These are phyloP conservation scores for Paraleonurus japonicus DNA, from an alignment of 257 asterid species.

Conservation along the genomic window DNA sequence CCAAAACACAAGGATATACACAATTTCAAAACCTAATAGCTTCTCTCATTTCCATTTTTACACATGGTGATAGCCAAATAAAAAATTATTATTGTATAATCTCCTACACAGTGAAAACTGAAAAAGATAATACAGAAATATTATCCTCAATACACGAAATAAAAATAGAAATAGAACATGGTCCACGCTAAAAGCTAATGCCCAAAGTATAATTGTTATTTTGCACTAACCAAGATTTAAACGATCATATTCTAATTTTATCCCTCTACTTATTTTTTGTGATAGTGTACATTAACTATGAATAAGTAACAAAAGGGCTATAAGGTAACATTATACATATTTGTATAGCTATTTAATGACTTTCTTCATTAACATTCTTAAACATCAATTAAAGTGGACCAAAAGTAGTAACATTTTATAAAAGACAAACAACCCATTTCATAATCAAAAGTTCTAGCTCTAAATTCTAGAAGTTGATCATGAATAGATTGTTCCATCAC, in stretches of 20 bases:
- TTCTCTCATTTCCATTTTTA: constrained; percentile 13
- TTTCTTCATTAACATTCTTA: too few species aligned
- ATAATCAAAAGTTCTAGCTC: not conserved
- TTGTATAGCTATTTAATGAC: too few species aligned
- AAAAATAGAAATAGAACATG: not conserved
- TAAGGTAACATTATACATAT: too few species aligned
- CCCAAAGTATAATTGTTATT: not conserved
- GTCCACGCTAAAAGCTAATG: not conserved
- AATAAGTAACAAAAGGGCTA: too few species aligned
- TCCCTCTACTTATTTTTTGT: too few species aligned
- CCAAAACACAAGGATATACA: not conserved
- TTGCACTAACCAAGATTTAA: too few species aligned
- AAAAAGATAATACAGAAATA: not conserved
- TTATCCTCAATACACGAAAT: not conserved
- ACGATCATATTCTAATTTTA: too few species aligned
- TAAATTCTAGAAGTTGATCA: not conserved
- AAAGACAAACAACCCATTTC: constrained; percentile 10
- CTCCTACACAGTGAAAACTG: not conserved
- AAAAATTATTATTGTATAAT: not conserved
- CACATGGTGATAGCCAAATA: not conserved
- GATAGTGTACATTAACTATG: too few species aligned
- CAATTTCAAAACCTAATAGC: not conserved
- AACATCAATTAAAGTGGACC: too few species aligned
- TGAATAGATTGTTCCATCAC: not conserved
- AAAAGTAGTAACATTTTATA: too few species aligned